Evolutionary conservation across 148 eudicot species (phyloP), one percentile per base, ranked within the genome.

Genomic region (Tetragonia tetragonoides): DNA sequence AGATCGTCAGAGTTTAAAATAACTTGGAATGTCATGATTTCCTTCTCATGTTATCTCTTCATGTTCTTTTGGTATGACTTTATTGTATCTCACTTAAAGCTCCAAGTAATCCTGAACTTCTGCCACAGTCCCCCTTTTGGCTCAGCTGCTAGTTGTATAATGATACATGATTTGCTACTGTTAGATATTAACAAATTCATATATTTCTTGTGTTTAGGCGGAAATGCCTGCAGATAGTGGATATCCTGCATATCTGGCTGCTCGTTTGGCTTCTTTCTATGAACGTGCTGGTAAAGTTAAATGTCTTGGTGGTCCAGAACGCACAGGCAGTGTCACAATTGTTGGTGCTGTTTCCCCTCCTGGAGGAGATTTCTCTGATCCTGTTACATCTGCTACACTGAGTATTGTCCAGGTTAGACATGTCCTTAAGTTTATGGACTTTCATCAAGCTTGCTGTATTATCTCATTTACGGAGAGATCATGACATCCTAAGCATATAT

Each of bases 211-310:
- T 66, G 12, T 73, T 68, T 77, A 95, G 99, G 99, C 99, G 37
- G 99, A 95, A 83, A 95, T 95, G 99, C 99, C 99, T 67, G 99
- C 99, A 42, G 99, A 95, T 78, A 95, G 99, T 93, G 99, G 99
- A 78, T 95, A 95, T 84, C 99, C 99, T 83, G 99, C 99, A 84
- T 95, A 95, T 86, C 83, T 95, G 88, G 99, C 99, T 74, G 99
- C 99, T 21, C 97, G 99, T 82, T 85, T 95, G 82, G 99, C 99
- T 38, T 95, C 99, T 28, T 95, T 95, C 82, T 95, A 95, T 75
- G 99, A 95, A 79, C 97, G 99, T 89, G 99, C 99, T 70, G 99
- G 99, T 64, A 95, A 95, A 83, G 97, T 95, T 75, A 95, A 95
- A 83, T 95, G 99, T 81, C 97, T 95, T 75, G 99, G 99, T 81